Conservation (phyloP, 2,329 filamentous ascomycete species). For the Dactylella cylindrospora region DNA sequence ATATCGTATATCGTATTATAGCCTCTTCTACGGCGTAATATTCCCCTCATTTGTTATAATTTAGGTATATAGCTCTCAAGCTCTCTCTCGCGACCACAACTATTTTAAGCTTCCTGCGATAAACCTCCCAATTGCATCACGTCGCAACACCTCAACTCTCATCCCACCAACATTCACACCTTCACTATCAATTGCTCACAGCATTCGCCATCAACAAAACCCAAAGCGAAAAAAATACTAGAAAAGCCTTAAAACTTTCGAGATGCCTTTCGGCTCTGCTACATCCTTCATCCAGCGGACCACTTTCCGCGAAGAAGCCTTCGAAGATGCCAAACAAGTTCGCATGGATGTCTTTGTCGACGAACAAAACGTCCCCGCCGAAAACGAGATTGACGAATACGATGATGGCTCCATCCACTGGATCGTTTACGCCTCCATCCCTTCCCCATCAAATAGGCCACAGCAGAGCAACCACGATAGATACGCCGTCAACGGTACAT, state of each 20-base stretch:
- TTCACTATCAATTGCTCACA: no score
- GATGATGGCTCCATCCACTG: conserved; percentile 80
- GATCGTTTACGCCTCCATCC: conserved; percentile 74
- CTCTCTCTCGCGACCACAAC: no score
- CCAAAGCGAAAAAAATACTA: no score
- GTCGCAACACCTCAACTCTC: no score
- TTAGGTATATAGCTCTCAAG: no score
- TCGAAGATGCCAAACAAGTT: conserved; percentile 66
- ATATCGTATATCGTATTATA: no score
- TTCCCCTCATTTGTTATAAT: no score
- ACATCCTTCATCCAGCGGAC: conserved; percentile 37
- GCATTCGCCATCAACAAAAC: no score
- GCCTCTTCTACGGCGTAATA: no score
- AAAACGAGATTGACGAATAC: conserved; percentile 77
- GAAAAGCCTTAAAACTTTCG: conserved; percentile 6
- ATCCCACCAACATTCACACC: no score
- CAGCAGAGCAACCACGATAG: conserved; percentile 53
- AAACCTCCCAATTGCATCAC: no score
- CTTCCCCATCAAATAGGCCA: conserved; percentile 52
- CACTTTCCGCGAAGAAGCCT: conserved; percentile 52
- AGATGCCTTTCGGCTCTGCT: conserved; percentile 34
- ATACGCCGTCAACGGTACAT: conserved; percentile 55
- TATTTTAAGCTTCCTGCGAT: conserved; percentile 21
- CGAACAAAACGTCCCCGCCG: conserved; percentile 62
- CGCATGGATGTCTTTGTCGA: conserved; percentile 63